Evolutionary conservation across 345 rosid genomes (phyloP).

Genomic region (Lepidium africanum): DNA sequence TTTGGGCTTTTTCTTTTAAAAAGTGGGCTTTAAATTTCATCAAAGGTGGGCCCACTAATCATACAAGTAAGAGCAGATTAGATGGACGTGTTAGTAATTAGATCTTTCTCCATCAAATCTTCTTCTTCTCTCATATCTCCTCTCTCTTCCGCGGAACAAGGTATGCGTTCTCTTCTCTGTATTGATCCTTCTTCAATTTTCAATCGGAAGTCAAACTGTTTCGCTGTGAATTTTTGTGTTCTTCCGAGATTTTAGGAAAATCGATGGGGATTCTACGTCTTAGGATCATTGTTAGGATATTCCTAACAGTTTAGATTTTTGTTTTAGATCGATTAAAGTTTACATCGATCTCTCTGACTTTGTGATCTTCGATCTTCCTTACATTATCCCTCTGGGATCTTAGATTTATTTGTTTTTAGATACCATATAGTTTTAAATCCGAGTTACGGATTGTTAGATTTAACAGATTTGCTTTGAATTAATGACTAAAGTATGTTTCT

Average conservation of each 20-base stretch:
- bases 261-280: background rate
- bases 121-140: no score
- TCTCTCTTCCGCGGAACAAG: background rate
- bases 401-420: constrained; percentile 2
- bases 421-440: background rate
- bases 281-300: background rate
- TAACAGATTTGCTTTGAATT: background rate
- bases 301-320: background rate
- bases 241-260: background rate
- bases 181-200: background rate
- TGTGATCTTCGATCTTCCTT: background rate
- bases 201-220: constrained; percentile 8
- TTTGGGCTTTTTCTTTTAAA: background rate
- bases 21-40: background rate
- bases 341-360: background rate
- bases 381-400: background rate
- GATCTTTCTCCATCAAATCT: background rate
- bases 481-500: background rate
- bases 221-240: background rate
- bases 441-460: background rate
- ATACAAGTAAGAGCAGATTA: background rate
- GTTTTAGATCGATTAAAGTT: background rate
- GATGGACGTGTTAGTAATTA: constrained; percentile 9
- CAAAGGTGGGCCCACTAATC: background rate
- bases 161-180: background rate